Evolutionary conservation across 257 asterid species (phyloP).

Genomic region (Nicotiana tabacum): DNA sequence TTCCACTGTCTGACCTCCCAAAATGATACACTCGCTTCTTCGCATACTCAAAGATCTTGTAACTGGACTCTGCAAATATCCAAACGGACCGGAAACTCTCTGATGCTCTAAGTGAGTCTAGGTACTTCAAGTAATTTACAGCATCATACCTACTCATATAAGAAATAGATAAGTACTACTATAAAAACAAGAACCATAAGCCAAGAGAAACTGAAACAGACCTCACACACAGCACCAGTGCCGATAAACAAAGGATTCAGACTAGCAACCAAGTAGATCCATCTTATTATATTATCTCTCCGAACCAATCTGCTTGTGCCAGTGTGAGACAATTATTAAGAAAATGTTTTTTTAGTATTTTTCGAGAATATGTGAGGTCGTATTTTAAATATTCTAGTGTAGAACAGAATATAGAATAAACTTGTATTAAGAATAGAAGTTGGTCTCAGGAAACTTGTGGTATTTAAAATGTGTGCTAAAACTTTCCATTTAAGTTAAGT

Average conservation of each 20-base stretch:
- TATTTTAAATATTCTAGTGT: not conserved
- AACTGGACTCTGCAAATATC: conserved; percentile 97
- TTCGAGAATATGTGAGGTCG: not conserved
- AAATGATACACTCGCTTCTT: conserved; percentile 89
- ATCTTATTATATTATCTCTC: not conserved
- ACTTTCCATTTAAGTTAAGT: not conserved
- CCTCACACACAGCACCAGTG: not conserved
- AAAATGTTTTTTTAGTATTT: not conserved
- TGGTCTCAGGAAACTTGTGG: not conserved
- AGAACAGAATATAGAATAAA: not conserved
- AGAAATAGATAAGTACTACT: conserved; percentile 8
- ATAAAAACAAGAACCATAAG: conserved; percentile 6
- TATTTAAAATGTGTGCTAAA: not conserved
- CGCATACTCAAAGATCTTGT: conserved; percentile 90
- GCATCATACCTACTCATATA: conserved; percentile 81
- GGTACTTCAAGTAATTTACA: conserved; percentile 85
- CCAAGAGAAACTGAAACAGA: not conserved
- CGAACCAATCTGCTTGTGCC: not conserved
- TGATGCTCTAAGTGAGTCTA: conserved; percentile 95
- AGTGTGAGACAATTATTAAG: not conserved
- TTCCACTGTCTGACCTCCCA: conserved; percentile 66
- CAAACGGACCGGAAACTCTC: conserved; percentile 98
- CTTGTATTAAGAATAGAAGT: not conserved
- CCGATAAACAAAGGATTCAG: not conserved
- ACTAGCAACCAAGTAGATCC: conserved; percentile 4